Conservation (phyloP, 768 basidiomycete species). For the Scleroderma citrinum region DNA sequence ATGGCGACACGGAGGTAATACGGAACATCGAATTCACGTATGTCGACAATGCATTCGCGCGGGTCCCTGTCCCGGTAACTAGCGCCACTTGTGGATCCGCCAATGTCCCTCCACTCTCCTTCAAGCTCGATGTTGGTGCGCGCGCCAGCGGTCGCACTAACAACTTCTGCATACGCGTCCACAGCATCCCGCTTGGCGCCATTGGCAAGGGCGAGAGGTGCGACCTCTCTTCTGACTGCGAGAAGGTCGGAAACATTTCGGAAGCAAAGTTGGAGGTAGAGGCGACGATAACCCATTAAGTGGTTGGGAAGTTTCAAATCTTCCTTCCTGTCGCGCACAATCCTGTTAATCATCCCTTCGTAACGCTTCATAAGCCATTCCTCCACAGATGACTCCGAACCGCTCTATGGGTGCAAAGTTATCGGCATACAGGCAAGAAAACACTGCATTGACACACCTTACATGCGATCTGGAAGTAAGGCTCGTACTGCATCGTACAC, state of each 20-base stretch:
- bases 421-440: constrained; percentile 5
- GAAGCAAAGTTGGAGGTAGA: constrained; percentile 86
- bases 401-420: constrained; percentile 42
- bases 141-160: constrained; percentile 68
- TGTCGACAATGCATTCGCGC: constrained; percentile 88
- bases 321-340: constrained; percentile 81
- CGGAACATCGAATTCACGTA: constrained; percentile 94
- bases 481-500: constrained; percentile 85
- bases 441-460: constrained; percentile 50
- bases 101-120: constrained; percentile 51
- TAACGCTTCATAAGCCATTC: constrained; percentile 94
- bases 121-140: constrained; percentile 66
- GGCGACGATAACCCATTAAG: constrained; percentile 86
- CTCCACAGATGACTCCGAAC: constrained; percentile 85
- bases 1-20: constrained; percentile 99
- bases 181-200: constrained; percentile 90
- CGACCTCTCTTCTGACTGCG: constrained; percentile 77
- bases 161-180: constrained; percentile 96
- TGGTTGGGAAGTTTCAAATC: constrained; percentile 96
- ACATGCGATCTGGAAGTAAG: constrained; percentile 91
- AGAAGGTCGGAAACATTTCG: constrained; percentile 92
- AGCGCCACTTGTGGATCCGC: constrained; percentile 32
- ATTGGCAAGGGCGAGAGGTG: constrained; percentile 87
- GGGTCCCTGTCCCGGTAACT: constrained; percentile 66
- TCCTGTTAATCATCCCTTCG: constrained; percentile 78